Percentiles rank a stretch among this genome's conserved stretches.
These are phyloP conservation scores for Linanthus parryae DNA, from an alignment of 148 eudicot genomes.

Conservation along the genomic window DNA sequence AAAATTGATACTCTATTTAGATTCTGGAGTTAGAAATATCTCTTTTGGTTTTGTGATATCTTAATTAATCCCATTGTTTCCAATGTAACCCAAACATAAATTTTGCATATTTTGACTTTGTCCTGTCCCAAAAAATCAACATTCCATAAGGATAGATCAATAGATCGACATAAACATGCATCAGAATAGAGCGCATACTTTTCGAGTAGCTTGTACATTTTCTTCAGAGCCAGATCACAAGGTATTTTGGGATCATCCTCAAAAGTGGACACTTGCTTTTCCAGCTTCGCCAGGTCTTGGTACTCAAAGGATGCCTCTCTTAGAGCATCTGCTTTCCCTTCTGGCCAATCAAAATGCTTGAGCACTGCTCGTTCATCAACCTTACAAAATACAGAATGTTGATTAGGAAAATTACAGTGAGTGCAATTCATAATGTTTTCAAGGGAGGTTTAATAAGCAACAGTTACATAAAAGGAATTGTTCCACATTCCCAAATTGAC, in stretches of 20 bases:
- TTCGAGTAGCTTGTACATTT: conserved; percentile 96
- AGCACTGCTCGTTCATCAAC: conserved; percentile 97
- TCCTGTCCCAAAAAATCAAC: no score
- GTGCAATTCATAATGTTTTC: neutral
- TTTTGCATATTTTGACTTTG: no score
- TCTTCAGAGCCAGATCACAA: conserved; percentile 79
- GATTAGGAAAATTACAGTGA: neutral
- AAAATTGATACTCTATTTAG: no score
- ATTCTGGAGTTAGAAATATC: no score
- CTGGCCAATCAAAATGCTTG: conserved; percentile 99
- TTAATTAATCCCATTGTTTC: no score
- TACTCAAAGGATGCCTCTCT: conserved; percentile 97
- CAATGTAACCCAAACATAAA: no score
- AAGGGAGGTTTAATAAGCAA: neutral
- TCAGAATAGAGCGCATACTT: conserved; percentile 44
- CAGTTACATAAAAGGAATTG: no score
- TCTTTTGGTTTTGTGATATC: no score
- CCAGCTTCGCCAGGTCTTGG: conserved; percentile 80
- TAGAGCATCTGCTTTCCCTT: conserved; percentile 95
- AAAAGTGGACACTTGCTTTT: conserved; percentile 60
- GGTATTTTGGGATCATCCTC: conserved; percentile 77
- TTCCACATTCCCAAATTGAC: no score
- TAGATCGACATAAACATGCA: neutral
- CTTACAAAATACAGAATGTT: conserved; percentile 23
- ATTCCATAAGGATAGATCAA: no score